Evolutionary conservation across 495 filamentous ascomycete genomes (phyloP).

Genomic region (Cenococcum geophilum): DNA sequence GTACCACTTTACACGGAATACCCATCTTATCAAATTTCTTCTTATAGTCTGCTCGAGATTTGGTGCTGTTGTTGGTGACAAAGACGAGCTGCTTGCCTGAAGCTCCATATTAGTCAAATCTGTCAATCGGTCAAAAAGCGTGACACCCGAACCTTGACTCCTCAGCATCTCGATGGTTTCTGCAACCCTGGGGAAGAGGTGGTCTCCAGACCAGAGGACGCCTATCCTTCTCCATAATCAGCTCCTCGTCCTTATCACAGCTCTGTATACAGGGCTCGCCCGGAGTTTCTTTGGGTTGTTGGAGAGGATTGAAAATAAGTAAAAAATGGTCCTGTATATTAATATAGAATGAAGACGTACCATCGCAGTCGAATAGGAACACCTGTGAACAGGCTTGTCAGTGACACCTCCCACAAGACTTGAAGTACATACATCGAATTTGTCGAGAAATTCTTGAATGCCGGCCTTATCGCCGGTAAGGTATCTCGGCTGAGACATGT

Average conservation of each 20-base stretch:
- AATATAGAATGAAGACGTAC: constrained; percentile 46
- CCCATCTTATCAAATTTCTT: constrained; percentile 81
- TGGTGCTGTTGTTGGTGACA: constrained; percentile 98
- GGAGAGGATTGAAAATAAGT: not conserved
- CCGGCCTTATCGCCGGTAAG: constrained; percentile 70
- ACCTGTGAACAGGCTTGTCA: constrained; percentile 48
- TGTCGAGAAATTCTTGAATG: constrained; percentile 75
- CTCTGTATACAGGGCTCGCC: not conserved
- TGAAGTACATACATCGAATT: constrained; percentile 72
- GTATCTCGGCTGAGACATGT: constrained; percentile 52
- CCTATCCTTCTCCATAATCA: constrained; percentile 54
- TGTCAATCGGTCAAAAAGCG: not conserved
- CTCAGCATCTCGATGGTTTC: constrained; percentile 79
- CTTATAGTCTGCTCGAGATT: constrained; percentile 84
- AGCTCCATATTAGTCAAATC: not conserved
- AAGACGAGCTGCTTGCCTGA: constrained; percentile 89
- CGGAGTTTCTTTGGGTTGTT: not conserved
- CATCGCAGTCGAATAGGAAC: constrained; percentile 96
- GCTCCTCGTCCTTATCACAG: constrained; percentile 9
- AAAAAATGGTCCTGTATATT: constrained; percentile 6
- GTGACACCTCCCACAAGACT: not conserved
- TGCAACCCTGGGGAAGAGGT: constrained; percentile 72
- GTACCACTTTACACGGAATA: constrained; percentile 63
- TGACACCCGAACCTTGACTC: constrained; percentile 55
- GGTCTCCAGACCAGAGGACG: constrained; percentile 92